A percentile compares a stretch with the other conserved stretches of the same genome.
These are phyloP conservation scores for Stereum hirsutum DNA, from an alignment of 1,284 basidiomycete species.

Conservation along the genomic window DNA sequence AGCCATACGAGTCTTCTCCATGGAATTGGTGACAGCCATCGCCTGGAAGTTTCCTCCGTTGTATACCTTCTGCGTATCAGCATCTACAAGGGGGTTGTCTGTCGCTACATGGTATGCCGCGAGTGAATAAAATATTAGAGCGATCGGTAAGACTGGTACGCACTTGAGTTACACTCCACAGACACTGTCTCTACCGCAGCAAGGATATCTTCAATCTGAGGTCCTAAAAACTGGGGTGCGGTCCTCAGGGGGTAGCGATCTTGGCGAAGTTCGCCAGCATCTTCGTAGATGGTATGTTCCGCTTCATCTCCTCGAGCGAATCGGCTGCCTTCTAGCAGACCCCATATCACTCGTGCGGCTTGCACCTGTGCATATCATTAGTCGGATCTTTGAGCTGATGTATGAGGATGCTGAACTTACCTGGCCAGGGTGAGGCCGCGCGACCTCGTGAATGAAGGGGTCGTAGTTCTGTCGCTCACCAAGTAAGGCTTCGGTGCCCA, in stretches of 20 bases:
- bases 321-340: conserved; percentile 62
- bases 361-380: conserved; percentile 38
- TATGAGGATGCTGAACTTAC: conserved; percentile 20
- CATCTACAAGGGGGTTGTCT: conserved; percentile 69
- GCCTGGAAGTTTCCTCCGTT: conserved; percentile 88
- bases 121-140: conserved; percentile 6
- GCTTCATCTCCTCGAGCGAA: conserved; percentile 57
- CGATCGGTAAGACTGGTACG: conserved; percentile 28
- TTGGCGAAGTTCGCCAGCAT: conserved; percentile 62
- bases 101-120: conserved; percentile 34
- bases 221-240: conserved; percentile 79
- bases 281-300: conserved; percentile 57
- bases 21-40: conserved; percentile 79
- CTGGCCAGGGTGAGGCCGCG: conserved; percentile 82
- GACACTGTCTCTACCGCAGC: conserved; percentile 54
- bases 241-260: conserved; percentile 77
- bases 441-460: conserved; percentile 71
- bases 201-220: conserved; percentile 77
- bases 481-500: conserved; percentile 78
- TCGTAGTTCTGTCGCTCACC: conserved; percentile 69
- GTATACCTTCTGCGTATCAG: conserved; percentile 57
- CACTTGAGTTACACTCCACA: conserved; percentile 82
- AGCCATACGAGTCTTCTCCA: conserved; percentile 81
- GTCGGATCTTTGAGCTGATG: conserved; percentile 3
- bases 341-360: conserved; percentile 58